These are phyloP conservation scores for Chenopodium formosanum DNA, from an alignment of 148 eudicot species.

Conservation along the genomic window DNA sequence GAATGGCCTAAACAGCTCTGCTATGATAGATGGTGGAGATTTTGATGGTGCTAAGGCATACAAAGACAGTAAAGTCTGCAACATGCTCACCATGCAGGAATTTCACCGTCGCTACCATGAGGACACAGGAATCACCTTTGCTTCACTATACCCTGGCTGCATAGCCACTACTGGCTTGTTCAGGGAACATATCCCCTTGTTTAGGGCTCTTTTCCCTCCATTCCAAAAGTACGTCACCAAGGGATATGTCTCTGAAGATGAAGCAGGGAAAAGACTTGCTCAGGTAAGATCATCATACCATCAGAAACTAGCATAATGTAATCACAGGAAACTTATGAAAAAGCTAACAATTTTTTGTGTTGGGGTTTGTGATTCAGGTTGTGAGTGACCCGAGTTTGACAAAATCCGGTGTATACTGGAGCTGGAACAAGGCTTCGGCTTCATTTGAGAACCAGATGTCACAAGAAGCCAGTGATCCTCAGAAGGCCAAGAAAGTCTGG, in stretches of 20 bases:
- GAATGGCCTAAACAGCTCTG: constrained; percentile 65
- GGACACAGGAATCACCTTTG: constrained; percentile 71
- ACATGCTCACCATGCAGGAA: constrained; percentile 95
- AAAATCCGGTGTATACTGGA: constrained; percentile 79
- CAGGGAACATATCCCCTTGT: constrained; percentile 76
- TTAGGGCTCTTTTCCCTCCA: constrained; percentile 80
- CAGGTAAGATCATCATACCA: constrained; percentile 40
- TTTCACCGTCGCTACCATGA: constrained; percentile 78
- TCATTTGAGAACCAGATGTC: constrained; percentile 68
- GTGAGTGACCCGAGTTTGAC: constrained; percentile 71
- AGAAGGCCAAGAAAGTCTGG: constrained; percentile 62
- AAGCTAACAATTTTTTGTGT: background rate
- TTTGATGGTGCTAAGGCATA: constrained; percentile 95
- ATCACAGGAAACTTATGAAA: background rate
- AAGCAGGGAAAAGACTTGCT: constrained; percentile 83
- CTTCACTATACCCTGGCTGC: constrained; percentile 90
- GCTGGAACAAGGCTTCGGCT: constrained; percentile 69
- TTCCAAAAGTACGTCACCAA: constrained; percentile 86
- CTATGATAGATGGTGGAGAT: constrained; percentile 91
- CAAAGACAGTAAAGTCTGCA: constrained; percentile 92
- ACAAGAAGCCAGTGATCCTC: constrained; percentile 61
- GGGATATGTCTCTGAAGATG: constrained; percentile 84
- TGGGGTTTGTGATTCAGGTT: constrained; percentile 35
- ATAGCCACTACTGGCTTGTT: constrained; percentile 88
- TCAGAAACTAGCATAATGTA: background rate